These are phyloP conservation scores for Xylaria sp. DNA, from an alignment of 2,329 filamentous ascomycete genomes.

Conservation along the genomic window DNA sequence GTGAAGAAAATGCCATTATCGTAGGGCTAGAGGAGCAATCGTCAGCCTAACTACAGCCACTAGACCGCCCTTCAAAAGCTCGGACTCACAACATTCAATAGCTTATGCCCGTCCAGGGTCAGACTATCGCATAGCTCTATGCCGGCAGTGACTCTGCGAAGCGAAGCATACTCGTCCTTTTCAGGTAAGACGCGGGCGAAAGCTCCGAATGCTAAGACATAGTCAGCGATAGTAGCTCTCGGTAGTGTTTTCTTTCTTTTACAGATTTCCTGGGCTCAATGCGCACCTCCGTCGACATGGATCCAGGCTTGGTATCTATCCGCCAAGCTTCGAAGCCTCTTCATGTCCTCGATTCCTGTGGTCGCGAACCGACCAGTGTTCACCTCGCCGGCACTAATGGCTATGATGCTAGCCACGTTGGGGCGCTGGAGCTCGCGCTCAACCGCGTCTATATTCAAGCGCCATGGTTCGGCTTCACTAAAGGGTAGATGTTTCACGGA, in stretches of 20 bases:
- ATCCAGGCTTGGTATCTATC: constrained; percentile 75
- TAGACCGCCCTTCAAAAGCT: too few relatives aligned
- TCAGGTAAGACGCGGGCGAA: constrained; percentile 64
- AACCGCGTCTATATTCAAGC: constrained; percentile 61
- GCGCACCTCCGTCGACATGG: constrained; percentile 72
- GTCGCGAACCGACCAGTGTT: constrained; percentile 82
- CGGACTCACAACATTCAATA: constrained; percentile 72
- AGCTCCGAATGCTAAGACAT: constrained; percentile 66
- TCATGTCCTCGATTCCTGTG: constrained; percentile 51
- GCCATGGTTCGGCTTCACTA: constrained; percentile 55
- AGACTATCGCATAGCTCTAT: constrained; percentile 84
- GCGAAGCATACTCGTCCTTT: constrained; percentile 48
- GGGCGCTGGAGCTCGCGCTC: constrained; percentile 51
- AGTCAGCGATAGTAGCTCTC: constrained; percentile 1
- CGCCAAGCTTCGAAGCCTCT: constrained; percentile 60
- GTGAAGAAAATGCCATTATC: constrained; percentile 89
- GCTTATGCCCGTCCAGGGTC: constrained; percentile 79
- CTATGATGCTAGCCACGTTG: constrained; percentile 66
- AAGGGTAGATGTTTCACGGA: constrained; percentile 58
- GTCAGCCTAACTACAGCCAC: not conserved
- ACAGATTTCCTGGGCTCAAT: not conserved
- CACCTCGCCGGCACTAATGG: constrained; percentile 80
- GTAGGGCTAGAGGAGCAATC: constrained; percentile 57
- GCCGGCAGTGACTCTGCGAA: constrained; percentile 51
- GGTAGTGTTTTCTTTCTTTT: not conserved